Evolutionary conservation across 2,329 filamentous ascomycete species (phyloP), one percentile per base, ranked within the genome.

Genomic region (Trichoderma lentiforme): DNA sequence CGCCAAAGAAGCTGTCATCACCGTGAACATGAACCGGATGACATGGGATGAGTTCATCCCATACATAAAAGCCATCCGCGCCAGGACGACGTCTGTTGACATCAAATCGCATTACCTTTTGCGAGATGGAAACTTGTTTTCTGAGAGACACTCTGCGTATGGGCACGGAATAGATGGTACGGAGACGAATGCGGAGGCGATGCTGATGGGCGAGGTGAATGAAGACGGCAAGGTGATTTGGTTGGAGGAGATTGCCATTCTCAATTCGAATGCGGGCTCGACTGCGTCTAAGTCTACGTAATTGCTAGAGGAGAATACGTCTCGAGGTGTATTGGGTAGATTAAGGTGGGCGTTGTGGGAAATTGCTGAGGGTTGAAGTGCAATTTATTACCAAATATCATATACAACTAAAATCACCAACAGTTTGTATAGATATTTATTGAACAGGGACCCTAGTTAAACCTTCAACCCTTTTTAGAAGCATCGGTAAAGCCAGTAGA

Each of bases 121-220:
- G 12, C 47, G 63, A 11, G 51, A 71, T 12, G 69, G 69, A n/a
- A 71, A 71, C n/a, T 6, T 67, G 39, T 67, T 71, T 60, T 32
- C 69, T 9, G 69, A 71, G n/a, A 71, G 28, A 26, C 69, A 71
- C 15, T 24, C 43, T 12, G 62, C 69, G 7, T n/a, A 9, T 21
- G 69, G 69, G 12, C 18, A 6, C 2, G 61, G 69, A 8, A 60
- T 67, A 18, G 69, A 71, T 28, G 60, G 61, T 1, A 36, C 51
- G 3, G 32, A 30, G 12, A 71, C 69, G 0, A 14, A 36, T 15
- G 51, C 26, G 2, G 62, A 67, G 12, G 69, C 51, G 4, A 24
- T 64, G 1, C 12, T 58, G 3, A 67, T 71, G 51, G 51, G 51
- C 2, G 62, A 71, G 51, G 12, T 71, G n/a, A 67, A 71, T 8